Evolutionary conservation across 805 yeast genomes (phyloP), one percentile per base, ranked within the genome.

Genomic region (Ogataea methanolica): DNA sequence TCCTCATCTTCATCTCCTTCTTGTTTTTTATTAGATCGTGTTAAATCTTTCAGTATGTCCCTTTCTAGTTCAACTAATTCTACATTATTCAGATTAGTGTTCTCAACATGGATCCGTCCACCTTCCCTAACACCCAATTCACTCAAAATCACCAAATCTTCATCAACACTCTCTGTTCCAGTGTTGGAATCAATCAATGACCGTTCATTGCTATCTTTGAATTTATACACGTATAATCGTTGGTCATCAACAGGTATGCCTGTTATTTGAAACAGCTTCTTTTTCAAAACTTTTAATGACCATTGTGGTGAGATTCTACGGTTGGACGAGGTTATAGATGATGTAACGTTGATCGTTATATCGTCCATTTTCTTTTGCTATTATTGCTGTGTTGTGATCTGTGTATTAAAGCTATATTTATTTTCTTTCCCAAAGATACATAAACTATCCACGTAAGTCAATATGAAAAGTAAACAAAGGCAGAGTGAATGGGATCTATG

Each of bases 211-310:
- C 76, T 66, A 39, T 66, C 60, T 6, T 70, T 61, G 3, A 65
- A 56, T 8, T 70, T 67, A 55, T 78, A 80, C 35, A 78, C 63
- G 46, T 71, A 72, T 15, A 83, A 59, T 15, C 66, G 67, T 59
- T 84, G 96, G 49, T 62, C 68, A 14, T 58, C 51, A 3, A 88
- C 83, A 5, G 82, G 79, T 26, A 88, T 77, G 2, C 96, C 96
- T 0, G 96, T 86, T 50, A 87, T 78, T 34, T 71, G 73, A 56
- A 86, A 94, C 11, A 88, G 63, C 47, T 78, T 73, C 36, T 64
- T 53, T 52, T 79, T 76, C 43, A 88, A 72, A 51, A 78, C 67
- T 6, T 63, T 64, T 15, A 86, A 46, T 0, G 78, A 63, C 91
- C 92, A 86, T 36, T 70, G 73, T 0, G 80, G 76, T 0, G 85